phyloP scores from a whole-genome alignment of 169 alveolate species.

The Babesia sp. region DNA sequence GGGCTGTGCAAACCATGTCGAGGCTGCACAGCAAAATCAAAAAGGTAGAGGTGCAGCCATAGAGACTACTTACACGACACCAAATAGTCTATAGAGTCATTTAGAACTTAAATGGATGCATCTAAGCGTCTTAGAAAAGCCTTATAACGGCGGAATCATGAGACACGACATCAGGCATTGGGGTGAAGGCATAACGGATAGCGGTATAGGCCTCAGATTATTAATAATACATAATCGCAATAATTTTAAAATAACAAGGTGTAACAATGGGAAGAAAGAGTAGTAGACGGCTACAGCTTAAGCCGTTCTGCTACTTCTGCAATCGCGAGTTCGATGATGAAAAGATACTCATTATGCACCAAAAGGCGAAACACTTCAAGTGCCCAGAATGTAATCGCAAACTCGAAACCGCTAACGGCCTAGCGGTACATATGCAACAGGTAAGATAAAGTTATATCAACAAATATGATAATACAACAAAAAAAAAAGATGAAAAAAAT shows the following conservation, averaged over 20 bases:
- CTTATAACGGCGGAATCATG: slow-evolving; percentile 3
- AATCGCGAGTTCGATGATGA: slow-evolving; percentile 96
- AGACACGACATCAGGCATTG: slow-evolving; percentile 1
- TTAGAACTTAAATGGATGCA: neutral
- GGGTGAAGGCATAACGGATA: neutral
- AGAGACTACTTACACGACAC: too few relatives aligned
- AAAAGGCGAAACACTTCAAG: slow-evolving; percentile 96
- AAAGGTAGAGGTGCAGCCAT: too few relatives aligned
- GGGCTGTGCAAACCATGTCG: too few relatives aligned
- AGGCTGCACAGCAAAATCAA: too few relatives aligned
- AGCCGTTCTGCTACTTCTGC: slow-evolving; percentile 98
- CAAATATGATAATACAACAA: too few relatives aligned
- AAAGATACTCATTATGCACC: slow-evolving; percentile 94
- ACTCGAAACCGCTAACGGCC: slow-evolving; percentile 93
- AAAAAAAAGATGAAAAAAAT: too few relatives aligned
- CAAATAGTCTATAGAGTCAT: too few relatives aligned
- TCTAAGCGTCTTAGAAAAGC: neutral
- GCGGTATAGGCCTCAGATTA: neutral
- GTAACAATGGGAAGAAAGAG: slow-evolving; percentile 91
- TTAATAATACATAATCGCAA: neutral
- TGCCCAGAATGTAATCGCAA: slow-evolving; percentile 92
- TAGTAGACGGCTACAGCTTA: slow-evolving; percentile 85
- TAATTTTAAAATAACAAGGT: neutral
- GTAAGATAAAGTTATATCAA: too few relatives aligned
- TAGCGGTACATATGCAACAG: slow-evolving; percentile 87